Base-by-base conservation (phyloP, 192 early-diverging fungal species). In the Phycomyces nitens region DNA sequence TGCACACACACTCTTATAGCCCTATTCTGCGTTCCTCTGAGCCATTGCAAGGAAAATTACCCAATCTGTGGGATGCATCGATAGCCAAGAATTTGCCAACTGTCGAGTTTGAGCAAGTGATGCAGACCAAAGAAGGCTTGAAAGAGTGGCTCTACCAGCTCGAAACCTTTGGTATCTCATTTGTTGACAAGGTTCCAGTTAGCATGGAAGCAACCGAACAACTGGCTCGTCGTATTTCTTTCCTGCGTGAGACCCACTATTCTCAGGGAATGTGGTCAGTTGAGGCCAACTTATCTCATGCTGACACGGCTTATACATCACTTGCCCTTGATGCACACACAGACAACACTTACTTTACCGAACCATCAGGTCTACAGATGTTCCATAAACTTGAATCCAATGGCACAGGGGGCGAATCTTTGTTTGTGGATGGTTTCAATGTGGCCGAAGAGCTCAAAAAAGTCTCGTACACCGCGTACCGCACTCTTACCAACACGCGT, bases 271-370 rank as follows among this genome's bases (percentile, higher is more conserved):
- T 92, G 60, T 94, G 90, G 90, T 88, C 87, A 22, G 89, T 92
- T 43, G 87, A 86, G 4, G 72, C 90, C 7, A 77, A 92, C 57
- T 72, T 91, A 42, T 85, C 76, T 26, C 89, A 92, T 73, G 92
- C 84, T 55, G 92, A 94, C 72, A 92, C 90, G 0, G 92, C 92
- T 11, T 94, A 92, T 66, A 92, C 92, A 7, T 73, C 70, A 47
- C 49, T 92, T 9, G 84, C 82, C 0, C 75, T 94, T 3, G 84
- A 82, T 39, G 90, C 87, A 18, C 92, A 94, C 60, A 94, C 90
- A 0, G 92, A 94, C 71, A 91, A 84, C 10, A 92, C 90, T 0
- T 94, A 94, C 67, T 94, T 94, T 62, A 91, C 92, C 0, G 92
- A 94, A 59, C 92, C 92, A 7, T 74, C 81, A 11, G 90, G 92